Evolutionary conservation across 2,329 filamentous ascomycete species (phyloP), one percentile per base, ranked within the genome.

Genomic region (Fusarium aywerte): DNA sequence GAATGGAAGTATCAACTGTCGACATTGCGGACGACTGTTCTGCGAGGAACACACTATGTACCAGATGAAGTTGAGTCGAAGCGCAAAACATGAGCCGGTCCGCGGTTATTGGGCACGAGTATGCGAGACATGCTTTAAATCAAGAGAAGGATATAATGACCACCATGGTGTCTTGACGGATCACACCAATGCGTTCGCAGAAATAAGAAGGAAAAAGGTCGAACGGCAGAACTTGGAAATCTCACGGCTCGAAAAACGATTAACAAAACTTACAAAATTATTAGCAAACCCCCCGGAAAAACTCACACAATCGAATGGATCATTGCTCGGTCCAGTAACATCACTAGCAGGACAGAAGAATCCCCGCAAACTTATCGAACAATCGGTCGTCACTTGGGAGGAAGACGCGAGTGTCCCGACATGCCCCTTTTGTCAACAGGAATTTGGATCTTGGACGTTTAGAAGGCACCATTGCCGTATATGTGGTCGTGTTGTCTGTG

Each of bases 21-120:
- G 96, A 66, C 93, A 94, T 66, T 99, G 96, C 74, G 96, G 96
- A 8, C 90, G 90, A 71, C 81, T 99, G 38, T 99, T 98, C 76
- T 99, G 96, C 78, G 96, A 98, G 75, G 92, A 95, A 71, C 96
- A 99, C 77, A 98, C 96, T 51, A 97, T 99, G 94, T 99, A 98
- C 76, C 95, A 99, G 81, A 98, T 98, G 92, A 97, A 96, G 82
- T 84, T 99, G 12, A 97, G 94, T 10, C 85, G 94, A 54, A 91
- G 93, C 29, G 96, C 96, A 5, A 87, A 90, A 59, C 93, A 97
- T 78, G 96, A 99, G 67, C 95, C 96, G 0, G 88, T 96, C 2
- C 84, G 95, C 64, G 96, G 96, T 9, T 87, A 92, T 70, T 99
- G 96, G 96, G 97, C 92, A 72, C 83, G 96, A 50, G 95, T 98